Base-by-base conservation (phyloP, 176 grass and related monocot species). In the Oropetium thomaeum region DNA sequence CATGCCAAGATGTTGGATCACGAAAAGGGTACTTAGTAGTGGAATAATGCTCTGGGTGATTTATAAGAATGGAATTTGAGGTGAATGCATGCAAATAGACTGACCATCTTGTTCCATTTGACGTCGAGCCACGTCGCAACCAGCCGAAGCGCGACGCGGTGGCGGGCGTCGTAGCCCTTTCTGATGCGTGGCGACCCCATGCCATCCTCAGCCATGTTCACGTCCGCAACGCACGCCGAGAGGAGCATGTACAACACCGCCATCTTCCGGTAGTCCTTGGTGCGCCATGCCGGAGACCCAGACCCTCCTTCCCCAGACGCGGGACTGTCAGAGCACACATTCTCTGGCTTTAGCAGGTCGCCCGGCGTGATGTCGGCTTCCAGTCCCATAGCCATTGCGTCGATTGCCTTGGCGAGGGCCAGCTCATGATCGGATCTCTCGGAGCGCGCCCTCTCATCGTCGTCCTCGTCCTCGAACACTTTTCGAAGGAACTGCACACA, bases 121-220 rank as follows among this genome's bases (percentile, higher is more conserved):
- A 98, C 88, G 71, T 98, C 73, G 29, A 98, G 87, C 96, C 96
- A 98, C 4, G 89, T 90, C 9, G 89, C 89, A 53, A 98, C 69
- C 26, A 94, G 83, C 23, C 96, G 86, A 49, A 98, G 84, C 61
- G 89, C 91, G 35, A 93, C 91, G 38, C 96, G 91, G 81, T 98
- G 96, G 62, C 96, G 86, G 16, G 96, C 91, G 88, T 98, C 96
- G 88, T 98, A 98, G 13, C 96, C 91, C 79, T 92, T 98, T 68
- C 89, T 87, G 64, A 92, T 10, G 60, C 76, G 77, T n/a, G 83
- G 88, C 8, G 74, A 76, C 0, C 81, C 88, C 59, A 78, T 69
- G 53, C 79, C 81, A 0, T 92, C 84, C 71, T 90, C 79, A 62
- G 81, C 70, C 85, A 83, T 76, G 70, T 88, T 83, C 70, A 86